Conservation (phyloP, 2,329 filamentous ascomycete genomes). For the Chaetomium olivaceum region DNA sequence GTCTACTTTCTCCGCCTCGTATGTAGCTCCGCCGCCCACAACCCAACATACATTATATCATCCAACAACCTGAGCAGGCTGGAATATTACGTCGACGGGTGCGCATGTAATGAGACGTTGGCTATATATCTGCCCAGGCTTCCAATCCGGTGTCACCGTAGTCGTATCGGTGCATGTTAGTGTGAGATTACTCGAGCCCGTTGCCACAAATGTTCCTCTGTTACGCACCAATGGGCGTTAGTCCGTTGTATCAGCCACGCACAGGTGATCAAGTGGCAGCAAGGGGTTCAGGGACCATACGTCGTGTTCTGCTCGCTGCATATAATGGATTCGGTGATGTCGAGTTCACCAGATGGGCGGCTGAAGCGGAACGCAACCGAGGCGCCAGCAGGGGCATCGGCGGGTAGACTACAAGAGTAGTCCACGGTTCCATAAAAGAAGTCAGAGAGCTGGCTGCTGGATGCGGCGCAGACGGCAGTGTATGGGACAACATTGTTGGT, state of each 20-base stretch:
- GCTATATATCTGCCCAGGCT: constrained; percentile 43
- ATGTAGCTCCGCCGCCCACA: too few species aligned
- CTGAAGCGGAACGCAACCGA: constrained; percentile 46
- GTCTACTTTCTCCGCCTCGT: not conserved
- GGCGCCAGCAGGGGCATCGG: constrained; percentile 31
- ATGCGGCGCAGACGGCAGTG: constrained; percentile 40
- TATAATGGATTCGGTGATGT: constrained; percentile 50
- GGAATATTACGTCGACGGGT: constrained; percentile 34
- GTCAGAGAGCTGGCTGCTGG: constrained; percentile 45
- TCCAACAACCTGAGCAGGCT: constrained; percentile 8
- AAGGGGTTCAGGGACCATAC: constrained; percentile 18
- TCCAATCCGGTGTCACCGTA: constrained; percentile 44
- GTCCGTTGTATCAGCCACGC: not conserved
- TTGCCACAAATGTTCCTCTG: constrained; percentile 38
- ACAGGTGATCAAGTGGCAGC: not conserved
- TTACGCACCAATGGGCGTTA: not conserved
- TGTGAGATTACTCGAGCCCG: constrained; percentile 38
- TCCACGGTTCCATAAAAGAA: constrained; percentile 52
- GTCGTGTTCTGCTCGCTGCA: constrained; percentile 43
- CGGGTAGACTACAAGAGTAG: constrained; percentile 45
- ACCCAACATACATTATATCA: not conserved
- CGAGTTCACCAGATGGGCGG: constrained; percentile 40
- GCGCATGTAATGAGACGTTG: constrained; percentile 37
- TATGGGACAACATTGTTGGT: constrained; percentile 47
- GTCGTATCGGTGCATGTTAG: constrained; percentile 41